phyloP scores from a whole-genome alignment of 768 basidiomycete species.

The Calocera cornea region DNA sequence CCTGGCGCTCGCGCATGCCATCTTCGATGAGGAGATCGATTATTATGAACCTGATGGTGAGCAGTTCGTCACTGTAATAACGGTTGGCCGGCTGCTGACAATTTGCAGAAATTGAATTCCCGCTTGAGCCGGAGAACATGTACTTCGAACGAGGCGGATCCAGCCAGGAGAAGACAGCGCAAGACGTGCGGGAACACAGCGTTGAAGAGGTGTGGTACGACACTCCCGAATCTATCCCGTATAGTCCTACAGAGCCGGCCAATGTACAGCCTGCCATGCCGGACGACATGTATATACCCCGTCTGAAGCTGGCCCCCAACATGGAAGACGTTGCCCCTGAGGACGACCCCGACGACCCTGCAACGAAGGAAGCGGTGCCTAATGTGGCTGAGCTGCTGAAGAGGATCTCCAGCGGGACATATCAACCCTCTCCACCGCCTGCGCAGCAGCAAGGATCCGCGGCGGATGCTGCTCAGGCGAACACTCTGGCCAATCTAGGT shows the following conservation, averaged over 20 bases:
- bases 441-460: slow-evolving; percentile 23
- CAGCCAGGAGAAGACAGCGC: slow-evolving; percentile 53
- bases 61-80: slow-evolving; percentile 22
- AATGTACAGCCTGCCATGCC: slow-evolving; percentile 29
- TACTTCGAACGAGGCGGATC: slow-evolving; percentile 39
- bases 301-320: slow-evolving; percentile 52
- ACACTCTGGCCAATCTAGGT: slow-evolving; percentile 10
- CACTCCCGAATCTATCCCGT: slow-evolving; percentile 55
- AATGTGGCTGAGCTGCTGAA: slow-evolving; percentile 61
- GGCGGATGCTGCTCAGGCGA: slow-evolving; percentile 24
- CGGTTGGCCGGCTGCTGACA: slow-evolving; percentile 13
- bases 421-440: slow-evolving; percentile 29
- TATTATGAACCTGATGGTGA: slow-evolving; percentile 74
- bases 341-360: slow-evolving; percentile 2
- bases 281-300: slow-evolving; percentile 59
- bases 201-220: slow-evolving; percentile 66
- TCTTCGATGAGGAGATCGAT: slow-evolving; percentile 73
- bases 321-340: slow-evolving; percentile 30
- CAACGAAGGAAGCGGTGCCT: slow-evolving; percentile 14
- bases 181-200: slow-evolving; percentile 67
- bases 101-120: slow-evolving; percentile 47
- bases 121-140: slow-evolving; percentile 30
- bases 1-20: slow-evolving; percentile 57
- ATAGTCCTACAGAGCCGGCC: slow-evolving; percentile 58
- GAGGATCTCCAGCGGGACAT: slow-evolving; percentile 37